Evolutionary conservation across 805 yeast genomes (phyloP).

Genomic region (Clavispora fructus): DNA sequence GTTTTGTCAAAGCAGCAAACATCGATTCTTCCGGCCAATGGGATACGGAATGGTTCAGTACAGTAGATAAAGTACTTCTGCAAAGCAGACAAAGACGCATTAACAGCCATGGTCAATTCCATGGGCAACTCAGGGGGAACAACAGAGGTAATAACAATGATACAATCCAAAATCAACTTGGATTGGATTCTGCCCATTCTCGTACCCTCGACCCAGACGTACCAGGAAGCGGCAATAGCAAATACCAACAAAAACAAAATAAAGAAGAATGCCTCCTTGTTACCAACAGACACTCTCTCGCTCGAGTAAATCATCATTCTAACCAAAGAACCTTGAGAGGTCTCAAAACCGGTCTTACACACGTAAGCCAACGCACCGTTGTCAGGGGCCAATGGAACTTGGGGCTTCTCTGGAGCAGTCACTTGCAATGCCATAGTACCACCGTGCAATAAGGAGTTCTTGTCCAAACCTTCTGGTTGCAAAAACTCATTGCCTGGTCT

Average conservation of each 20-base stretch:
- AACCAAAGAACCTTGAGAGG: constrained; percentile 94
- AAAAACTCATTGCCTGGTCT: constrained; percentile 69
- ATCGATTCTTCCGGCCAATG: constrained; percentile 95
- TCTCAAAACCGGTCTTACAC: constrained; percentile 94
- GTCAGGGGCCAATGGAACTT: constrained; percentile 72
- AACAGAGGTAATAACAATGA: constrained; percentile 91
- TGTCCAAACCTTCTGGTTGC: constrained; percentile 79
- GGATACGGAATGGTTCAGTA: constrained; percentile 97
- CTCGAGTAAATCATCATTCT: constrained; percentile 97
- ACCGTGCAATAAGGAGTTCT: constrained; percentile 84
- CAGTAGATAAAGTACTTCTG: constrained; percentile 87
- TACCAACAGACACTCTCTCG: constrained; percentile 94
- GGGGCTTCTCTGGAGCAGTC: constrained; percentile 53
- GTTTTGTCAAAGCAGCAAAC: constrained; percentile 98
- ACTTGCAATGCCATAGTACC: constrained; percentile 96
- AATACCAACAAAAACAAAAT: constrained; percentile 83
- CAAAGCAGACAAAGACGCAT: constrained; percentile 81
- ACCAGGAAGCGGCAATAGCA: constrained; percentile 94
- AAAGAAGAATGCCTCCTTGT: constrained; percentile 88
- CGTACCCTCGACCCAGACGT: constrained; percentile 97
- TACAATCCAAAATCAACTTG: constrained; percentile 90
- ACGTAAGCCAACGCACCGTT: constrained; percentile 88
- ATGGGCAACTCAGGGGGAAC: constrained; percentile 99
- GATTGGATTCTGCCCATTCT: constrained; percentile 93
- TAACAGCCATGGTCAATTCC: constrained; percentile 98